phyloP scores from a whole-genome alignment of 164 flowering plant species.

The Aristolochia californica region DNA sequence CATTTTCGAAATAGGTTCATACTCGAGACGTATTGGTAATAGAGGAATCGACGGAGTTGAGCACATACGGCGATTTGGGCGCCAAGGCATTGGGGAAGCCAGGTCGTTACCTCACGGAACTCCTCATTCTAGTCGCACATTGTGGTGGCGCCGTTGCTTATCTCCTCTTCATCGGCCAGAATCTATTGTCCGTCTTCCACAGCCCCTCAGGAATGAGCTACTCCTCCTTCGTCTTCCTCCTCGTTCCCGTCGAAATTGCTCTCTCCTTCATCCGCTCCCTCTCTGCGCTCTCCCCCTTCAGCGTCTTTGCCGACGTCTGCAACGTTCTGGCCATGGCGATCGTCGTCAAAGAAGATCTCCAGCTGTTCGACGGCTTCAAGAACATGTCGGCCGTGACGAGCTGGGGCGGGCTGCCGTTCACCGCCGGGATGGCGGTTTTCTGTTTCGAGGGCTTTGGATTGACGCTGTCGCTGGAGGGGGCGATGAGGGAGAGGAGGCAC shows the following conservation, averaged over 20 bases:
- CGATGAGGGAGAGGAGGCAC: slow-evolving; percentile 15
- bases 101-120: slow-evolving; percentile 17
- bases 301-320: slow-evolving; percentile 21
- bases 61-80: slow-evolving; percentile 19
- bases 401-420: slow-evolving; percentile 11
- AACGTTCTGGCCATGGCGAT: slow-evolving; percentile 21
- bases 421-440: slow-evolving; percentile 24
- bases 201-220: not conserved
- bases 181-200: slow-evolving; percentile 15
- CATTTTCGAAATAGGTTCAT: slow-evolving; percentile 10
- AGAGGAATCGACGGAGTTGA: slow-evolving; percentile 3
- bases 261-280: slow-evolving; percentile 22
- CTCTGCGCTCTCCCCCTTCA: slow-evolving; percentile 17
- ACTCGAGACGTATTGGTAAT: slow-evolving; percentile 11
- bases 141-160: slow-evolving; percentile 23
- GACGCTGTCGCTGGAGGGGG: slow-evolving; percentile 19
- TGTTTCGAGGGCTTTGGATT: slow-evolving; percentile 24
- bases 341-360: slow-evolving; percentile 16
- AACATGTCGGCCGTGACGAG: slow-evolving; percentile 7
- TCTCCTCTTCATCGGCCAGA: slow-evolving; percentile 20
- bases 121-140: slow-evolving; percentile 15
- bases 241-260: slow-evolving; percentile 16
- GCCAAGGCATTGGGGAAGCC: slow-evolving; percentile 14
- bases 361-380: slow-evolving; percentile 9
- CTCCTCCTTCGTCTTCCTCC: slow-evolving; percentile 14